Base-by-base conservation (phyloP, 1,284 basidiomycete genomes). In the Pseudomicrostroma phylloplanum region DNA sequence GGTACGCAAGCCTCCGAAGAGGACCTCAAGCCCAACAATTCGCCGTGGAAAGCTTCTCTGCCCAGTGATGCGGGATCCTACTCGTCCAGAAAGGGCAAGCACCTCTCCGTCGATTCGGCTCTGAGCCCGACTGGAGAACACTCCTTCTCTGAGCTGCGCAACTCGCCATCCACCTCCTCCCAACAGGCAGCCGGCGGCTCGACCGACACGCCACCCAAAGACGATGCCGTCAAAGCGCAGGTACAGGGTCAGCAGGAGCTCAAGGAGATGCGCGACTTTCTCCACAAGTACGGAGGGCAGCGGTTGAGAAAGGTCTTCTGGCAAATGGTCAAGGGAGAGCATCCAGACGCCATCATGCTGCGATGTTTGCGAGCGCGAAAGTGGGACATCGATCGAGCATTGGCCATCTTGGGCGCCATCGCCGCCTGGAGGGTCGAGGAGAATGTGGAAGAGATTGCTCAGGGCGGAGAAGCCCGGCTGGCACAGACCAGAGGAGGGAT, bases 271-370 rank as follows among this genome's bases (percentile, higher is more conserved):
- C 66, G 70, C 15, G 61, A 58, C 30, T 76, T 76, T 53, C 61
- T 76, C 51, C 59, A 67, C 39, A 57, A 62, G 17, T 68, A 76
- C 54, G 74, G 74, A 36, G 74, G 74, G 25, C 67, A 68, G 13
- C 60, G 64, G 9, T 64, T 76, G 23, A 61, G 70, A 21, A 60
- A 62, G 23, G 69, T 74, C 51, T 76, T 76, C 57, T 76, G 74
- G 74, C 67, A 67, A 23, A 74, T 76, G 21, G 69, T 73, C 58
- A 67, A 67, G 55, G 74, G 74, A 42, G 74, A 76, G 53, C 74
- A 76, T 63, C 74, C 72, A 63, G 68, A 74, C 40, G 73, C 72
- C n/a, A 36, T 68, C 57, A 63, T 68, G 59, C 65, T 67, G 23
- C 54, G 65, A 21, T 59, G 60, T 49, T 56, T 68, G 15, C 25